phyloP scores from a whole-genome alignment of 106 monocot species.

The Ottelia alismoides region DNA sequence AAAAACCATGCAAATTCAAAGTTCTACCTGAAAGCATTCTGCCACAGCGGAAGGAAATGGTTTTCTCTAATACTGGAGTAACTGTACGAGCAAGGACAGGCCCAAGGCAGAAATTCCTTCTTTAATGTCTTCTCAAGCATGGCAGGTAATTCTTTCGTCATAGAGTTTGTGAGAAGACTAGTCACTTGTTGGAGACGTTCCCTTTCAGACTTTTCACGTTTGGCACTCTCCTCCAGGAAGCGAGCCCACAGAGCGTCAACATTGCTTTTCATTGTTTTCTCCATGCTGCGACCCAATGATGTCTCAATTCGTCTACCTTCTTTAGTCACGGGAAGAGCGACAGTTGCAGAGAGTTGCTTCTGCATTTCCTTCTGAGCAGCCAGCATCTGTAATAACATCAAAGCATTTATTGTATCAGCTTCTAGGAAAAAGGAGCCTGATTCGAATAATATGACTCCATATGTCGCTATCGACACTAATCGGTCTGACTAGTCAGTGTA shows the following conservation, averaged over 20 bases:
- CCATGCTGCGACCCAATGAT: constrained; percentile 74
- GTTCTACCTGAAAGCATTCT: constrained; percentile 97
- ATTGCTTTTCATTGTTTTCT: constrained; percentile 74
- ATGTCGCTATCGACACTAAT: too few species aligned
- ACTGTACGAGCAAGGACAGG: constrained; percentile 51
- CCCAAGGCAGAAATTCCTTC: constrained; percentile 65
- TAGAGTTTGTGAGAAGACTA: constrained; percentile 39
- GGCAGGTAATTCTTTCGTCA: constrained; percentile 69
- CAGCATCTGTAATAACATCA: too few species aligned
- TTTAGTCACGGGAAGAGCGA: constrained; percentile 46
- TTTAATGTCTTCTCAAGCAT: constrained; percentile 61
- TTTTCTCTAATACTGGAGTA: constrained; percentile 63
- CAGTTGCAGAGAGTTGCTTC: constrained; percentile 49
- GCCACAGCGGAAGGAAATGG: constrained; percentile 57
- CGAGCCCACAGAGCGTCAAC: constrained; percentile 73
- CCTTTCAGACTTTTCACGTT: constrained; percentile 64
- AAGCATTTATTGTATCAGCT: too few species aligned
- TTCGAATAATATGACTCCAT: too few species aligned
- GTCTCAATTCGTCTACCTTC: constrained; percentile 75
- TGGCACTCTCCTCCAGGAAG: constrained; percentile 65
- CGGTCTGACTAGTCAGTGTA: too few species aligned
- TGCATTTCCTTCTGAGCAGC: constrained; percentile 67
- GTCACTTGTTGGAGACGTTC: constrained; percentile 66
- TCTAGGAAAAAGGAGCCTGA: too few species aligned
- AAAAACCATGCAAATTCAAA: too few species aligned